Evolutionary conservation across 106 monocot genomes (phyloP), one percentile per base, ranked within the genome.

Genomic region (Dioscorea alata): DNA sequence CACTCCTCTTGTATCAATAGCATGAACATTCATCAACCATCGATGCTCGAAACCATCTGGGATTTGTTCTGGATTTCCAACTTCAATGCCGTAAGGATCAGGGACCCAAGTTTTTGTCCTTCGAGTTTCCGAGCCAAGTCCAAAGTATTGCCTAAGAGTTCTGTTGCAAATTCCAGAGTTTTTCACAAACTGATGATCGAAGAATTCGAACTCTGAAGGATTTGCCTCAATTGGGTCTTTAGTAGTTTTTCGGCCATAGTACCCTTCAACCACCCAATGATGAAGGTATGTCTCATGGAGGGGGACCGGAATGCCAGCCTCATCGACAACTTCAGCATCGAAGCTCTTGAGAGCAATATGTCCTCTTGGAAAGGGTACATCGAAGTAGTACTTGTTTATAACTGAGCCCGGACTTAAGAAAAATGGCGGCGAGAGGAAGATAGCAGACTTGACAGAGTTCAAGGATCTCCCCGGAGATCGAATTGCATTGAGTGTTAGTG

Each of bases 261-360:
- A 94, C 66, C 76, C 66, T 2, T 34, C 42, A 5, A 94, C 66
- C 7, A 79, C 64, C 94, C 94, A 94, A 53, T 94, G 94, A 72
- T 94, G 94, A 49, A 94, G 80, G 57, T 94, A 94, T 6, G 94
- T 85, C 59, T 94, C 89, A 50, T 85, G 82, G 33, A 94, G 87
- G 8, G 94, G 87, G 10, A 94, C 67, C 7, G 90, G 51, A 25
- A 69, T 72, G 0, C 82, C 90, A 16, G 53, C 70, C 68, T 83
- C 85, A 21, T 90, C 94, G 10, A 94, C 77, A 1, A 87, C 85
- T 67, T 94, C 94, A 4, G 71, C 90, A 18, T 82, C 10, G 13
- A 94, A 90, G 42, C 85, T 87, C 75, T 90, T 94, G 57, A 94
- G n/a, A 71, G 75, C 86, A 32, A 94, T 78, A 76, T 90, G 94